Base-by-base conservation (phyloP, 306 rosid genomes). In the barrel medic (Medicago truncatula) region DNA sequence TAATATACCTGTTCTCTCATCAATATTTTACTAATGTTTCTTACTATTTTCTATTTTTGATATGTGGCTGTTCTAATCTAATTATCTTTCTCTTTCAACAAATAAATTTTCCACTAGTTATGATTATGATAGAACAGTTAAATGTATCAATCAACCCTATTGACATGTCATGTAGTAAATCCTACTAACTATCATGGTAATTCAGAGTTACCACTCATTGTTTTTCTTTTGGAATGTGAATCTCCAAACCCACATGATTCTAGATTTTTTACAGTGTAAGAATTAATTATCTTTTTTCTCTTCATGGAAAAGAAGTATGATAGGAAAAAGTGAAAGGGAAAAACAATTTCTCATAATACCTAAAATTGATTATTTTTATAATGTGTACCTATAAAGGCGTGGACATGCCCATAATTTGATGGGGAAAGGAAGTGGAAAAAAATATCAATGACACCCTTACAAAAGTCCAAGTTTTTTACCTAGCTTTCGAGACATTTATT, bases 121-220 rank as follows among this genome's bases (percentile, higher is more conserved):
- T 82, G 77, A 76, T 72, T 79, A 61, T 71, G 76, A 76, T 71
- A 67, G 46, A 85, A 82, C 86, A 85, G 86, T 82, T 82, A 85
- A 78, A 82, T 76, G 80, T 77, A 85, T 82, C 86, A 76, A 85
- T 82, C 80, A 72, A 8, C 17, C 58, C 76, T 57, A 67, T 73
- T 67, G 88, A 85, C 65, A 68, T 76, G 84, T 85, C 88, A 81
- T 73, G 75, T 59, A 68, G 75, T 59, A 68, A 85, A 81, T 74
- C 75, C 82, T 76, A 76, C 82, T 78, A 53, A 79, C 70, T 79
- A 81, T 79, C 64, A 79, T 79, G 57, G 54, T 81, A 81, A 81
- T 46, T 67, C 81, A 49, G 64, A 74, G 70, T 38, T 75, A 38
- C 81, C 65, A 38, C 78, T 78, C 54, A 34, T 46, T 36, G 57